A percentile compares a stretch with the other conserved stretches of the same genome.
Evolutionary conservation across 2,329 filamentous ascomycete species (phyloP).

Genomic region (Coniochaeta sp.): DNA sequence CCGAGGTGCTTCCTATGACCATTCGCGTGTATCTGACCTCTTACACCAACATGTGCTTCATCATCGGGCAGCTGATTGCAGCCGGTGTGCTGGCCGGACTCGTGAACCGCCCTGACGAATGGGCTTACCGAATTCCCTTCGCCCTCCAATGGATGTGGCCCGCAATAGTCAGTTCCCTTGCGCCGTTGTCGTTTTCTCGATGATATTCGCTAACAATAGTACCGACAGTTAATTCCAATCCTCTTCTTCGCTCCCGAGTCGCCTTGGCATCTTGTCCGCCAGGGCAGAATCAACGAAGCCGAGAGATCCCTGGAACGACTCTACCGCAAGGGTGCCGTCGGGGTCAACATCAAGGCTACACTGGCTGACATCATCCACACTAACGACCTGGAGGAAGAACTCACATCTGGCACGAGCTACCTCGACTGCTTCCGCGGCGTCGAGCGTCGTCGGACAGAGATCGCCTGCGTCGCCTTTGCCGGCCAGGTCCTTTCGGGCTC

Average conservation of each 20-base stretch:
- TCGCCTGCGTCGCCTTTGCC: conserved; percentile 18
- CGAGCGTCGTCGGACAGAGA: conserved; percentile 71
- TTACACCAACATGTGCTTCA: conserved; percentile 73
- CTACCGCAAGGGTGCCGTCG: conserved; percentile 60
- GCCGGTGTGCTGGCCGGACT: conserved; percentile 67
- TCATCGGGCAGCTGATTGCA: conserved; percentile 63
- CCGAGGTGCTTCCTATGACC: conserved; percentile 65
- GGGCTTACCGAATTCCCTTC: conserved; percentile 60
- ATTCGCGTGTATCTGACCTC: conserved; percentile 66
- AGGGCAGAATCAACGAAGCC: conserved; percentile 55
- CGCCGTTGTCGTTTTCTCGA: not conserved
- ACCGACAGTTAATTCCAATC: not conserved
- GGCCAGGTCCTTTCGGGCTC: not conserved
- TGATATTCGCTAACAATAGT: not conserved
- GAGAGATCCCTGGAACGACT: conserved; percentile 61
- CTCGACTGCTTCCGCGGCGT: conserved; percentile 77
- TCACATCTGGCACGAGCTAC: conserved; percentile 67
- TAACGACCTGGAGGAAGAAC: conserved; percentile 69
- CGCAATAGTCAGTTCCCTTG: conserved; percentile 53
- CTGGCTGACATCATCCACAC: conserved; percentile 91
- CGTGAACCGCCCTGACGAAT: conserved; percentile 55
- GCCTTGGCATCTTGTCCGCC: conserved; percentile 68
- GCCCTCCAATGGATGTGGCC: conserved; percentile 76
- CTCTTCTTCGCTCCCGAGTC: conserved; percentile 64
- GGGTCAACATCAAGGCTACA: conserved; percentile 63